phyloP scores from a whole-genome alignment of 148 eudicot genomes.

The Nepenthes mirabilis region DNA sequence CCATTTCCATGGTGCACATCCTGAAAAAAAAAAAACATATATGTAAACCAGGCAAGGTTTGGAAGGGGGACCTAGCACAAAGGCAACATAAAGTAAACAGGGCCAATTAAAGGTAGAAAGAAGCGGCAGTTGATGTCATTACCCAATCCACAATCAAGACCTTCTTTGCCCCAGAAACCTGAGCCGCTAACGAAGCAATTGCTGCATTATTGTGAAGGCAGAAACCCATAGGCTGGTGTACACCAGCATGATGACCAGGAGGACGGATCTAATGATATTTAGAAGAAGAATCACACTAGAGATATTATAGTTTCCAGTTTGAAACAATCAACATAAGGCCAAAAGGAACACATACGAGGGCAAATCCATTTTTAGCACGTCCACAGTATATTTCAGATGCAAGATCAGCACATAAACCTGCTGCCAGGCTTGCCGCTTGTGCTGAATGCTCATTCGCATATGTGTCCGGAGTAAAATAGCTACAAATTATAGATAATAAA shows the following conservation, averaged over 20 bases:
- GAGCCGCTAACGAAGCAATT: conserved; percentile 85
- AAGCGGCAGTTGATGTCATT: conserved; percentile 9
- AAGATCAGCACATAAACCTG: conserved; percentile 96
- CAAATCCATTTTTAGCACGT: conserved; percentile 89
- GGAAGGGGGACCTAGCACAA: background rate
- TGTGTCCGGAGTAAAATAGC: conserved; percentile 94
- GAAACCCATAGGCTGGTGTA: conserved; percentile 88
- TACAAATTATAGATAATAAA: conserved; percentile 18
- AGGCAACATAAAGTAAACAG: background rate
- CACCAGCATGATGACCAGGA: conserved; percentile 99
- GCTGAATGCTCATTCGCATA: conserved; percentile 96
- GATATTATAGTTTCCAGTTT: background rate
- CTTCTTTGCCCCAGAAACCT: conserved; percentile 81
- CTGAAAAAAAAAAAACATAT: conserved; percentile 23
- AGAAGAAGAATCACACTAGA: background rate
- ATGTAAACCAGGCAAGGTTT: background rate
- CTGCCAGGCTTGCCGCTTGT: conserved; percentile 90
- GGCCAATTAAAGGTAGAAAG: background rate
- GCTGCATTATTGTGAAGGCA: conserved; percentile 99
- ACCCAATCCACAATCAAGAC: conserved; percentile 96
- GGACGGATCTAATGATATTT: conserved; percentile 26
- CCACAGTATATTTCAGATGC: conserved; percentile 67
- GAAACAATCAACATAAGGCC: background rate
- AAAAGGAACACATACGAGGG: conserved; percentile 47
- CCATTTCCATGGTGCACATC: conserved; percentile 99